Evolutionary conservation across 2,329 filamentous ascomycete species (phyloP).

Genomic region (Cryoendolithus antarcticus): DNA sequence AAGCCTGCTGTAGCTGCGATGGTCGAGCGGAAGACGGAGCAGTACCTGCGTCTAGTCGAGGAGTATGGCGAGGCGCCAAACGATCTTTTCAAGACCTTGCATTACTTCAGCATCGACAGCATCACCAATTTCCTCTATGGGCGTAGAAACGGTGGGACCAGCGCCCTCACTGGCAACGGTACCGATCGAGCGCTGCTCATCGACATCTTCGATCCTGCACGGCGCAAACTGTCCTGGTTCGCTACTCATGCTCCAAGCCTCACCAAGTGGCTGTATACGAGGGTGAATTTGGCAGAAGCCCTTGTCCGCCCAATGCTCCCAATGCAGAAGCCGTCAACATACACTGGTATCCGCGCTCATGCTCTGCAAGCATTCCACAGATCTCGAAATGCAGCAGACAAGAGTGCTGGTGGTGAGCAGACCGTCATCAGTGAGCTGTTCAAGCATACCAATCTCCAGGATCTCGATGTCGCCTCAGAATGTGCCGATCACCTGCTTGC

Average conservation of each 20-base stretch:
- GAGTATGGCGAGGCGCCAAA: conserved; percentile 20
- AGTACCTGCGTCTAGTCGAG: conserved; percentile 32
- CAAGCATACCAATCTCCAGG: conserved; percentile 20
- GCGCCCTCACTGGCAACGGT: conserved; percentile 28
- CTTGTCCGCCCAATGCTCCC: conserved; percentile 32
- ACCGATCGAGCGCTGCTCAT: conserved; percentile 30
- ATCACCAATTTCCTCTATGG: conserved; percentile 44
- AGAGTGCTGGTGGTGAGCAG: conserved; percentile 8
- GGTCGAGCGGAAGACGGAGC: conserved; percentile 28
- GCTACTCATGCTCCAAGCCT: conserved; percentile 33
- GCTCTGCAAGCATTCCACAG: conserved; percentile 25
- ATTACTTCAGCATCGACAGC: conserved; percentile 42
- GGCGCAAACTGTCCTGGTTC: conserved; percentile 38
- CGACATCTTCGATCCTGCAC: conserved; percentile 37
- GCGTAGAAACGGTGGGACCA: conserved; percentile 29
- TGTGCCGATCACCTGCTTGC: conserved; percentile 42
- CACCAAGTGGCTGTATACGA: conserved; percentile 38
- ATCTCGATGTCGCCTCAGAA: conserved; percentile 40
- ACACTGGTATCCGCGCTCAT: conserved; percentile 38
- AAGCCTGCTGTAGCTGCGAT: conserved; percentile 20
- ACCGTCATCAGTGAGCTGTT: conserved; percentile 30
- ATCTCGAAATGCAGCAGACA: conserved; percentile 17
- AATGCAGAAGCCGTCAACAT: conserved; percentile 39
- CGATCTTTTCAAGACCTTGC: conserved; percentile 38
- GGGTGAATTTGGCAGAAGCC: conserved; percentile 26